Percentiles rank a stretch among this genome's conserved stretches.
These are phyloP conservation scores for Melanomma pulvis-pyrius DNA, from an alignment of 495 filamentous ascomycete genomes.

Conservation along the genomic window DNA sequence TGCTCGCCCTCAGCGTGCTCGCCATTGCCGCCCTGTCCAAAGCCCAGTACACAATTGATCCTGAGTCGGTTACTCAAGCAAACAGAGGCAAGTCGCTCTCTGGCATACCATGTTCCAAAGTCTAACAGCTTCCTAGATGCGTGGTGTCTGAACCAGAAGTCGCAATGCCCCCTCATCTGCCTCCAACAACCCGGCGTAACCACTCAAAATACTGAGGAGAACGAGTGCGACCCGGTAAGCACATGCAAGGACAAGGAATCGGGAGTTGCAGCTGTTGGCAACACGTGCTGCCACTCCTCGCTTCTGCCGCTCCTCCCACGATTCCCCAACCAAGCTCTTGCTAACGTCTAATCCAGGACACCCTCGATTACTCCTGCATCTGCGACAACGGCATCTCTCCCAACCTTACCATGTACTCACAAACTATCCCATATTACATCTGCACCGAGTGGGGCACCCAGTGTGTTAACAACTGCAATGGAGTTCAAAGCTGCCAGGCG, in stretches of 20 bases:
- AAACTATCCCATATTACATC: conserved; percentile 83
- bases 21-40: conserved; percentile 43
- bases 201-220: conserved; percentile 53
- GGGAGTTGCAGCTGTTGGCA: too few relatives aligned
- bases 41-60: conserved; percentile 61
- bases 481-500: conserved; percentile 57
- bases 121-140: conserved; percentile 48
- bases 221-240: conserved; percentile 76
- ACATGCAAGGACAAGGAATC: not conserved
- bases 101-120: not conserved
- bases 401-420: conserved; percentile 79
- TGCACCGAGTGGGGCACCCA: conserved; percentile 73
- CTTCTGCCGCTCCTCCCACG: conserved; percentile 18
- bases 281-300: not conserved
- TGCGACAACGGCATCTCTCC: conserved; percentile 72
- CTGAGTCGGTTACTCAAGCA: conserved; percentile 55
- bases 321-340: not conserved
- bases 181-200: conserved; percentile 62
- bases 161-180: conserved; percentile 78
- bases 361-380: conserved; percentile 70
- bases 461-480: conserved; percentile 66
- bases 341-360: conserved; percentile 52
- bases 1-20: conserved; percentile 35
- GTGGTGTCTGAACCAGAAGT: conserved; percentile 72
- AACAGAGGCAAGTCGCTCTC: conserved; percentile 47